These are phyloP conservation scores for Coniochaeta prunicola DNA, from an alignment of 2,329 filamentous ascomycete genomes.

Conservation along the genomic window DNA sequence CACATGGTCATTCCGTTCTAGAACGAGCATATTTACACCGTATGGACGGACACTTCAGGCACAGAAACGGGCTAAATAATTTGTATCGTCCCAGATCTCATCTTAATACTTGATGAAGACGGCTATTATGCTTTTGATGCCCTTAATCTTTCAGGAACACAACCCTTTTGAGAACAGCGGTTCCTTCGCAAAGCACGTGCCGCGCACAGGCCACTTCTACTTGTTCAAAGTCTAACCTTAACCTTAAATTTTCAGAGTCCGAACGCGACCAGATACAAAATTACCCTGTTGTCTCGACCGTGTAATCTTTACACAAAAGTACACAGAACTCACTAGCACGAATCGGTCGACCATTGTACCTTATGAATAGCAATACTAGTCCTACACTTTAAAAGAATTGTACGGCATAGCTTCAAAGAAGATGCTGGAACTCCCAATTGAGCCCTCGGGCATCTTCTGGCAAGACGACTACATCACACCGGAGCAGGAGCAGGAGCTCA, in stretches of 20 bases:
- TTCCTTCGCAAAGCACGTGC: too few species aligned
- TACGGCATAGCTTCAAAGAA: not conserved
- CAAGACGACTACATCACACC: conserved; percentile 38
- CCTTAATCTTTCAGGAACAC: too few species aligned
- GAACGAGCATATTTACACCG: conserved; percentile 33
- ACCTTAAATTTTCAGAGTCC: too few species aligned
- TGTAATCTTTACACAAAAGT: not conserved
- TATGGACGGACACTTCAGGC: conserved; percentile 6
- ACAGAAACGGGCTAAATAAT: conserved; percentile 13
- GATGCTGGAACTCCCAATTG: conserved; percentile 17
- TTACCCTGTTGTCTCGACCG: not conserved
- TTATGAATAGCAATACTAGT: not conserved
- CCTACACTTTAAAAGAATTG: not conserved
- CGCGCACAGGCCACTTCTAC: too few species aligned
- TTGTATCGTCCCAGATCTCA: conserved; percentile 22
- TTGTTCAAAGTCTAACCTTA: too few species aligned
- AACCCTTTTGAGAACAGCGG: too few species aligned
- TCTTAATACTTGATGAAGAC: conserved; percentile 30
- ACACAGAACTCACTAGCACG: not conserved
- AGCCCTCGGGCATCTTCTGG: conserved; percentile 32
- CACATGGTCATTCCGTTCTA: conserved; percentile 33
- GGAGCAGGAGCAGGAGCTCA: conserved; percentile 34
- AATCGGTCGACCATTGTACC: not conserved
- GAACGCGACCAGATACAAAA: too few species aligned
- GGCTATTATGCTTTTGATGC: conserved; percentile 15